These are phyloP conservation scores for Aspergillus tanneri DNA, from an alignment of 2,329 filamentous ascomycete genomes.

Conservation along the genomic window DNA sequence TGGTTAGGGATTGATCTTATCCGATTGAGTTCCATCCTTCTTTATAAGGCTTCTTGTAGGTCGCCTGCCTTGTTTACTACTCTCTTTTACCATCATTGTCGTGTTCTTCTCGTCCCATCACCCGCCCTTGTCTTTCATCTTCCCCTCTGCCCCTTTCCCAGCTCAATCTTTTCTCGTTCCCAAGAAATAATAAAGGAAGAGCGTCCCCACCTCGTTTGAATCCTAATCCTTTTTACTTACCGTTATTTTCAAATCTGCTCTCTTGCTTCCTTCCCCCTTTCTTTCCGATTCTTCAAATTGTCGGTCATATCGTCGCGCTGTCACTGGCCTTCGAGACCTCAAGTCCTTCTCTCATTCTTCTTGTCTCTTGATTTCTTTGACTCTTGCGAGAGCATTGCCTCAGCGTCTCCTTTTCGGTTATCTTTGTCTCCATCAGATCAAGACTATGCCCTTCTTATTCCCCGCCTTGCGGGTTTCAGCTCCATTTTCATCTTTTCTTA, in stretches of 20 bases:
- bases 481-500: constrained; percentile 24
- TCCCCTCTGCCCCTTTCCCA: no score
- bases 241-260: constrained; percentile 1
- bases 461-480: constrained; percentile 19
- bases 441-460: constrained; percentile 1
- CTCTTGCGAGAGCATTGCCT: constrained; percentile 19
- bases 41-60: constrained; percentile 45
- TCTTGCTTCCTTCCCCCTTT: constrained; percentile 16
- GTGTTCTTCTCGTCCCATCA: constrained; percentile 9
- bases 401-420: constrained; percentile 17
- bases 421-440: constrained; percentile 13
- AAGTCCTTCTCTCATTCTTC: constrained; percentile 9
- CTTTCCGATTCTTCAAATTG: constrained; percentile 16
- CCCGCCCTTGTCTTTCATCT: constrained; percentile 19
- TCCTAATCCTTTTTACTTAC: not conserved
- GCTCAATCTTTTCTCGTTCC: not conserved
- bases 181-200: not conserved
- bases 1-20: constrained; percentile 17
- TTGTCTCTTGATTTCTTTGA: constrained; percentile 15
- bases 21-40: constrained; percentile 17
- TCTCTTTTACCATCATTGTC: constrained; percentile 19
- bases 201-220: not conserved
- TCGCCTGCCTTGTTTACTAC: constrained; percentile 34
- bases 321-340: constrained; percentile 18
- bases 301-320: constrained; percentile 21